phyloP scores from a whole-genome alignment of 176 grass and related monocot species.

The Hyparrhenia diplandra region DNA sequence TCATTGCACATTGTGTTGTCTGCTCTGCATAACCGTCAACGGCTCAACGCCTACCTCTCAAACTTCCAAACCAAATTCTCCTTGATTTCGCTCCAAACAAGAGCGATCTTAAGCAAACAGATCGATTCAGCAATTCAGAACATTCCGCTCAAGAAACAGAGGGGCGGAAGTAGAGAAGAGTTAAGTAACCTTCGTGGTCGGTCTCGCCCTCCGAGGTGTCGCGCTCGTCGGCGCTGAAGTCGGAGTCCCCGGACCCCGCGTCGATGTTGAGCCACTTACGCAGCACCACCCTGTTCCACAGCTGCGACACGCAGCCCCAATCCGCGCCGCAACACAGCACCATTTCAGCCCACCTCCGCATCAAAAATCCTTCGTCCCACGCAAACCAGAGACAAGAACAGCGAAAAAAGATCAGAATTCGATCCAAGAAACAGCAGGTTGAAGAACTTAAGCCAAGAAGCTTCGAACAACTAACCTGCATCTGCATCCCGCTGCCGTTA shows the following conservation, averaged over 20 bases:
- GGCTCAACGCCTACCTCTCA: slow-evolving; percentile 1
- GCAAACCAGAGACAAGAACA: not conserved
- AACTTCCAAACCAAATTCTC: not conserved
- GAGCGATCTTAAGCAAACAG: not conserved
- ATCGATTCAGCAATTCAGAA: slow-evolving; percentile 20
- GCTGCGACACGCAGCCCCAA: slow-evolving; percentile 50
- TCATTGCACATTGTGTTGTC: not conserved
- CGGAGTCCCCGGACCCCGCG: slow-evolving; percentile 53
- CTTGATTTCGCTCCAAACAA: not conserved
- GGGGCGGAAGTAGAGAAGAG: not conserved
- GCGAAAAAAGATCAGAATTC: not conserved
- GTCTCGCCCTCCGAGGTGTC: slow-evolving; percentile 50
- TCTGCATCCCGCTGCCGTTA: slow-evolving; percentile 8
- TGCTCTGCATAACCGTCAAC: slow-evolving; percentile 10
- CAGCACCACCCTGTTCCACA: slow-evolving; percentile 75
- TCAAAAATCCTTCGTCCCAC: slow-evolving; percentile 31
- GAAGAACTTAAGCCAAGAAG: not conserved
- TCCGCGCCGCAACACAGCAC: slow-evolving; percentile 47
- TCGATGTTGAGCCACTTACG: slow-evolving; percentile 94
- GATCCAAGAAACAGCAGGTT: not conserved
- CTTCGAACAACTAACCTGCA: slow-evolving; percentile 39
- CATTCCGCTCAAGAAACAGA: not conserved
- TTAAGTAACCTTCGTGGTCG: slow-evolving; percentile 44
- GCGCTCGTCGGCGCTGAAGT: slow-evolving; percentile 83
- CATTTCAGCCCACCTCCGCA: slow-evolving; percentile 55